phyloP scores from a whole-genome alignment of 257 asterid species.

The Nemophila menziesii region DNA sequence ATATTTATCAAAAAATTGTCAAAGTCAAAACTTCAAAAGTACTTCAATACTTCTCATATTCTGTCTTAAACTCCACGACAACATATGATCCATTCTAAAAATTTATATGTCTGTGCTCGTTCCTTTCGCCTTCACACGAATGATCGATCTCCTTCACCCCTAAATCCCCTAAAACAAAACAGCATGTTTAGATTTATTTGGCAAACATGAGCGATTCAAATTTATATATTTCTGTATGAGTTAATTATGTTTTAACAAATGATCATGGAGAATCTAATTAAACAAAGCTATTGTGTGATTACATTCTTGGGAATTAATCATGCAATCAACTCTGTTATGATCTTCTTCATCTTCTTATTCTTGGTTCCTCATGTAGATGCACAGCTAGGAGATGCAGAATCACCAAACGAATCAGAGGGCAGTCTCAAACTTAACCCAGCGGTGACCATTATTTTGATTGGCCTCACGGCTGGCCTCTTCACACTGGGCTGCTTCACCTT shows the following conservation, averaged over 20 bases:
- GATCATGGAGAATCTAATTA: background rate
- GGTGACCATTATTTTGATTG: slow-evolving; percentile 4
- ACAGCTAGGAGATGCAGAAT: background rate
- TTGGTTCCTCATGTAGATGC: background rate
- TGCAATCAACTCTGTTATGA: background rate
- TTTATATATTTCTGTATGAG: background rate
- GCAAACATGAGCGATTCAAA: background rate
- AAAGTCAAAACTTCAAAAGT: background rate
- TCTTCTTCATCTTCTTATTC: background rate
- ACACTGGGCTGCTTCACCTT: slow-evolving; percentile 14
- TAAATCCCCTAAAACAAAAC: no score
- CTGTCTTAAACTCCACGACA: background rate
- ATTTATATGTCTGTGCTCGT: background rate
- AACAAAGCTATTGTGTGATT: background rate
- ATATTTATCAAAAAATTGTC: background rate
- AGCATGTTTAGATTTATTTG: background rate
- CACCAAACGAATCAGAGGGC: background rate
- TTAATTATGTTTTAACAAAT: no score
- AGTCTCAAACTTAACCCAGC: background rate
- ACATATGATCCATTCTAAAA: no score
- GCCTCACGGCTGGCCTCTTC: slow-evolving; percentile 2
- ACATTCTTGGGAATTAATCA: background rate
- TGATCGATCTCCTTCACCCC: no score
- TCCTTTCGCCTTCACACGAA: background rate
- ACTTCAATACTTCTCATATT: background rate